phyloP scores from a whole-genome alignment of 2,329 filamentous ascomycete species.

The Eutypa lata region DNA sequence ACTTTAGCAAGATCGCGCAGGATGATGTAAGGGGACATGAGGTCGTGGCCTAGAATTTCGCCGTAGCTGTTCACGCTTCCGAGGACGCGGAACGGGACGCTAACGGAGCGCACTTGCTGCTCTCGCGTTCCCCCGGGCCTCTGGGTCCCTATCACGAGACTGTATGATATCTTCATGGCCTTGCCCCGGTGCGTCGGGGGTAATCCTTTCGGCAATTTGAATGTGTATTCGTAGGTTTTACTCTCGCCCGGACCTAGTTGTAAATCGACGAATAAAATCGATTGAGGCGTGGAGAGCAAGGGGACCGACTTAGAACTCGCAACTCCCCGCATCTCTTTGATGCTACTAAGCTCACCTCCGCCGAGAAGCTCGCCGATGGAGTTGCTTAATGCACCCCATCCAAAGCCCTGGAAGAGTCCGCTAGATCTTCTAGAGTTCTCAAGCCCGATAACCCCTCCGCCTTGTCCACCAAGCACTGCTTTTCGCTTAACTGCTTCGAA shows the following conservation, averaged over 20 bases:
- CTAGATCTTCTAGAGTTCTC: slow-evolving; percentile 71
- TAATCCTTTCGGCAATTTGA: slow-evolving; percentile 81
- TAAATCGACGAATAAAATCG: slow-evolving; percentile 91
- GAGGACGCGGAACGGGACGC: slow-evolving; percentile 87
- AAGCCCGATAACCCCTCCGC: slow-evolving; percentile 80
- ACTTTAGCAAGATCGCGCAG: slow-evolving; percentile 78
- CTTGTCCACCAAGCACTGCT: slow-evolving; percentile 82
- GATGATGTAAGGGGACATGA: slow-evolving; percentile 91
- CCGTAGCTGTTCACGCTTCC: slow-evolving; percentile 88
- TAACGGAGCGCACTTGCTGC: slow-evolving; percentile 84
- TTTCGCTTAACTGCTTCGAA: slow-evolving; percentile 97
- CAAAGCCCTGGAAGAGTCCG: slow-evolving; percentile 78
- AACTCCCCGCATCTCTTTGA: slow-evolving; percentile 90
- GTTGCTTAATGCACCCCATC: slow-evolving; percentile 84
- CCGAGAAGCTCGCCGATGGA: slow-evolving; percentile 87
- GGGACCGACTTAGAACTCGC: slow-evolving; percentile 85
- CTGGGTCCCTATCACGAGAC: slow-evolving; percentile 87
- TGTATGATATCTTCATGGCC: slow-evolving; percentile 91
- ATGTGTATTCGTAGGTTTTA: slow-evolving; percentile 80
- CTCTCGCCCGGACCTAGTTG: slow-evolving; percentile 85
- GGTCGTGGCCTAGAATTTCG: slow-evolving; percentile 85
- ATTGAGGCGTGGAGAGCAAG: slow-evolving; percentile 90
- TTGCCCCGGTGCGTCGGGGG: slow-evolving; percentile 89
- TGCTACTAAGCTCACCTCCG: slow-evolving; percentile 81
- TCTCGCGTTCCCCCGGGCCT: slow-evolving; percentile 73